A percentile compares a stretch with the other conserved stretches of the same genome.
Conservation (phyloP, 495 filamentous ascomycete genomes). For the Hypoxylon perforatum region DNA sequence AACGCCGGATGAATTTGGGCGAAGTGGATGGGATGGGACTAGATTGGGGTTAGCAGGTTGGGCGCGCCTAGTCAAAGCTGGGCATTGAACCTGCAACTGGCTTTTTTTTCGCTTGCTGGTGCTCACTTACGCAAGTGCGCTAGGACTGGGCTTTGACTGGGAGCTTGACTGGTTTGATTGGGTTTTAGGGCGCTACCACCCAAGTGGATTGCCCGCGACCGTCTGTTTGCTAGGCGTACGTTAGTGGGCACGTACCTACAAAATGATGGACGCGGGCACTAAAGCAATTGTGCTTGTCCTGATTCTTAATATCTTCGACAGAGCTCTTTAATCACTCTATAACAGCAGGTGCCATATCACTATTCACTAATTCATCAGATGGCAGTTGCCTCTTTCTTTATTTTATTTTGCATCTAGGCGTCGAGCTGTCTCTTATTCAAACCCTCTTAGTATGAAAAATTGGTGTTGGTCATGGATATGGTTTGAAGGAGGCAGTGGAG, state of each 20-base stretch:
- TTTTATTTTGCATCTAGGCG: no score
- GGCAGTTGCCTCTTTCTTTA: constrained; percentile 5
- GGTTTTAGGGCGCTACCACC: constrained; percentile 5
- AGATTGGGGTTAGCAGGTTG: constrained; percentile 41
- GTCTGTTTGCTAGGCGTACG: not conserved
- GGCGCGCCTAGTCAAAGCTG: constrained; percentile 37
- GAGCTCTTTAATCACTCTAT: not conserved
- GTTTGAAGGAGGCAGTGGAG: no score
- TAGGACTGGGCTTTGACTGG: constrained; percentile 6
- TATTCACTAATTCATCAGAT: not conserved
- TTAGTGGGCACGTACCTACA: no score
- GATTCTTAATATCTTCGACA: no score
- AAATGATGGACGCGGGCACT: not conserved
- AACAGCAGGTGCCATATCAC: constrained; percentile 1
- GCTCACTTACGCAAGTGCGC: no score
- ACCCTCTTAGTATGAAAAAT: no score
- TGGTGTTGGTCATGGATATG: no score
- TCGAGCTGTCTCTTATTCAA: no score
- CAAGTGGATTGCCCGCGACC: constrained; percentile 20
- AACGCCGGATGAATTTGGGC: constrained; percentile 33
- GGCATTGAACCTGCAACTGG: no score
- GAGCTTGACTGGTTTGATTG: constrained; percentile 22
- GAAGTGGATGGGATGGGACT: constrained; percentile 20
- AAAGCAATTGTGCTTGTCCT: constrained; percentile 32
- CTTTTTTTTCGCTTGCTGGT: no score